Conservation (phyloP, 305 asterid species). For the Solanum chacoense region DNA sequence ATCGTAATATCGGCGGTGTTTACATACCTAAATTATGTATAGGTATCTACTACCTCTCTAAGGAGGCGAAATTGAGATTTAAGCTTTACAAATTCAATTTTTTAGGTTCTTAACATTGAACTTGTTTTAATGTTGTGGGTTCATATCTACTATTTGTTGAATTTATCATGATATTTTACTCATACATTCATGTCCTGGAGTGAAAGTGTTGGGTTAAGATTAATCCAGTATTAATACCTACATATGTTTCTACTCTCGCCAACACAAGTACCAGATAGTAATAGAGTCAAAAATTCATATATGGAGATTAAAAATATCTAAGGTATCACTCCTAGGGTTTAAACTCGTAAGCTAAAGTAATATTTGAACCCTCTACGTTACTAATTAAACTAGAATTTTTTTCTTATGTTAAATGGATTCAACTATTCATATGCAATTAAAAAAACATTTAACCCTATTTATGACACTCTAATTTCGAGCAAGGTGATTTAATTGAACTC, state of each 20-base stretch:
- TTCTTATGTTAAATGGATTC: neutral
- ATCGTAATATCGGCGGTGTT: neutral
- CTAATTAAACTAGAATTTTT: no score
- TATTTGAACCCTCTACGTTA: neutral
- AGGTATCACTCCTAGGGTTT: neutral
- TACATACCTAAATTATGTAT: neutral
- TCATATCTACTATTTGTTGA: neutral
- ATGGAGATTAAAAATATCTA: no score
- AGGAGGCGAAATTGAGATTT: neutral
- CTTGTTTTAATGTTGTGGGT: neutral
- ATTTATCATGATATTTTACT: neutral
- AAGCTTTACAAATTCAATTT: no score
- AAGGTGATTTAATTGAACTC: neutral
- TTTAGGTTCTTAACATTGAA: neutral
- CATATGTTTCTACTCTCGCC: neutral
- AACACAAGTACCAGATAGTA: neutral
- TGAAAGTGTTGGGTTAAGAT: neutral
- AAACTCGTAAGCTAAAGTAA: neutral
- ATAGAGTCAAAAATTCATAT: no score
- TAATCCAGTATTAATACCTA: no score
- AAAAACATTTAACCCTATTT: no score
- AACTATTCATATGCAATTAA: neutral
- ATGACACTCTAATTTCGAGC: neutral
- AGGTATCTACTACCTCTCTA: neutral
- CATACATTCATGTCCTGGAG: neutral